These are phyloP conservation scores for Salix exigua DNA, from an alignment of 345 rosid species.

Conservation along the genomic window DNA sequence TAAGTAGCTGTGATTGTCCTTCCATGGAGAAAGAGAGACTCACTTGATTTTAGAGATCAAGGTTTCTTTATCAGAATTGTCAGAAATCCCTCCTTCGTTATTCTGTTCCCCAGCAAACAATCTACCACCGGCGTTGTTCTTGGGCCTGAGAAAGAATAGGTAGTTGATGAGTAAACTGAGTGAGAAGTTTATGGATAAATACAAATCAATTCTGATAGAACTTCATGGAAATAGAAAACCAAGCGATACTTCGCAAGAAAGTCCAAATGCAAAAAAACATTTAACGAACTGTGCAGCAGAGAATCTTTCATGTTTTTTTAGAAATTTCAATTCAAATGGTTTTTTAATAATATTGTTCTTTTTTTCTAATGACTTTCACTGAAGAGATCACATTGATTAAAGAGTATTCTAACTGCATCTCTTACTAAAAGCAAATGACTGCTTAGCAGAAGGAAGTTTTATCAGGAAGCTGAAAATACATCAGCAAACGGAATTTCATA, in stretches of 20 bases:
- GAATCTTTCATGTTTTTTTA: not conserved
- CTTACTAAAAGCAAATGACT: not conserved
- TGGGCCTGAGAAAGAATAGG: not conserved
- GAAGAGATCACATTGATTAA: no score
- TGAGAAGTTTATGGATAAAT: no score
- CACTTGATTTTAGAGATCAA: constrained; percentile 10
- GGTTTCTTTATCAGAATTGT: not conserved
- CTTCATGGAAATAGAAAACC: no score
- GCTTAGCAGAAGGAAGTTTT: not conserved
- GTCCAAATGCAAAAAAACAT: not conserved
- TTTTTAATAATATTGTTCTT: not conserved
- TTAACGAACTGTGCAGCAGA: not conserved
- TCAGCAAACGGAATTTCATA: not conserved
- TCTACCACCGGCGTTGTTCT: not conserved
- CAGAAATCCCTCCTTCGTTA: not conserved
- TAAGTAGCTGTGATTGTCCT: not conserved
- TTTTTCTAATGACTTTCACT: no score
- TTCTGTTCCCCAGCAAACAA: not conserved
- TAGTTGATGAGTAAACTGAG: not conserved
- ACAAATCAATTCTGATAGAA: no score
- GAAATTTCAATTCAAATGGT: not conserved
- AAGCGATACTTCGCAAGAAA: not conserved
- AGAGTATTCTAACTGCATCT: not conserved
- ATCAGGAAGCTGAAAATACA: not conserved
- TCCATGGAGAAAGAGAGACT: not conserved